A percentile compares a stretch with the other conserved stretches of the same genome.
Conservation (phyloP, 163 green algal genomes). For the Chlamydomonas reinhardtii region DNA sequence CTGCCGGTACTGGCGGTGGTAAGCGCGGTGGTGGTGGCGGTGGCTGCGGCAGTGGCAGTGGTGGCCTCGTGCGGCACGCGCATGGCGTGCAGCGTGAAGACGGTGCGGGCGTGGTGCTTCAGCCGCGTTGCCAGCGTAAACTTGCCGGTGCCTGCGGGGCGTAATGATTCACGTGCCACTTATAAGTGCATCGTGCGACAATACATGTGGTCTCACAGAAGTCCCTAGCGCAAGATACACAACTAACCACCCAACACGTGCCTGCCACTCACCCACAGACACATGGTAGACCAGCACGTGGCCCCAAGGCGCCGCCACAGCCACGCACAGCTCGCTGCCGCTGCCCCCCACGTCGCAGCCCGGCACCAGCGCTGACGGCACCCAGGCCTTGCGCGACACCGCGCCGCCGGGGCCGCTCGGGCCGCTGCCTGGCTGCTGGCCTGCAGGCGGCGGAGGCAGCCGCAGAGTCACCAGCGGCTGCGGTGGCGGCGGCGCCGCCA, state of each 20-base stretch:
- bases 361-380: constrained; percentile 41
- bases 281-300: constrained; percentile 47
- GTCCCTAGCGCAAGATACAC: too few species aligned
- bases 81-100: constrained; percentile 53
- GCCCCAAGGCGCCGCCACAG: constrained; percentile 27
- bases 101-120: constrained; percentile 45
- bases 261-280: constrained; percentile 27
- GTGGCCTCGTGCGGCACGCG: neutral
- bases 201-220: too few species aligned
- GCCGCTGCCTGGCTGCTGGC: neutral
- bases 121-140: neutral
- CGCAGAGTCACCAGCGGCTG: constrained; percentile 9
- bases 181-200: too few species aligned
- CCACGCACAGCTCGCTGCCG: constrained; percentile 34
- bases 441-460: constrained; percentile 1
- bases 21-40: neutral
- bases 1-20: neutral
- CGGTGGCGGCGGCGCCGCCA: neutral
- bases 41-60: neutral
- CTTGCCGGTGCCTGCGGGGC: constrained; percentile 24
- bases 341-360: neutral
- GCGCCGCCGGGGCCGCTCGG: neutral
- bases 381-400: constrained; percentile 8
- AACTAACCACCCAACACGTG: too few species aligned
- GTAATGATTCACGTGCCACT: too few species aligned